phyloP scores from a whole-genome alignment of 805 yeast genomes.

The Metschnikowia koreensis region DNA sequence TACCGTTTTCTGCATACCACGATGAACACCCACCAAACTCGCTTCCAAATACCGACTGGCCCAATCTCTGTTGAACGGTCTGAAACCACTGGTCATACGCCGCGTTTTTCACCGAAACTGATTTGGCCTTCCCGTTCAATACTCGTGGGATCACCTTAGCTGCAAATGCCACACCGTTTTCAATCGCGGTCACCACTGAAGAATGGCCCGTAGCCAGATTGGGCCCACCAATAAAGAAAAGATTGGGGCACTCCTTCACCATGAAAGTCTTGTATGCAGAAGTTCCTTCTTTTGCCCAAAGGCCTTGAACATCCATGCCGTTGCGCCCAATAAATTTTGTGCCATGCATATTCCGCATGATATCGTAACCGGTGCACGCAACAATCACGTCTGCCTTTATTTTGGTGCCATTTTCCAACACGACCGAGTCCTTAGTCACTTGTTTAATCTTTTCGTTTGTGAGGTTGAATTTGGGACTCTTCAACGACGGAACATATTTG shows the following conservation, averaged over 20 bases:
- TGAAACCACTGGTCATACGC: slow-evolving; percentile 36
- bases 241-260: slow-evolving; percentile 34
- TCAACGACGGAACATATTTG: slow-evolving; percentile 32
- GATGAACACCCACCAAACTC: slow-evolving; percentile 40
- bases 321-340: slow-evolving; percentile 27
- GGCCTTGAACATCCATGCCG: slow-evolving; percentile 21
- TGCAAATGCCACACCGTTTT: slow-evolving; percentile 29
- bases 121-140: slow-evolving; percentile 26
- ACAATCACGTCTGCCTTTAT: slow-evolving; percentile 38
- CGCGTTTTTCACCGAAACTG: slow-evolving; percentile 30
- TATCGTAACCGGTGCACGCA: slow-evolving; percentile 43
- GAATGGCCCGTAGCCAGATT: slow-evolving; percentile 44
- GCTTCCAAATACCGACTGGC: slow-evolving; percentile 35
- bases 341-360: slow-evolving; percentile 19
- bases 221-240: slow-evolving; percentile 39
- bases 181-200: slow-evolving; percentile 39
- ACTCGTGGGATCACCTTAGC: slow-evolving; percentile 25
- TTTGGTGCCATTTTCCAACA: slow-evolving; percentile 27
- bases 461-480: slow-evolving; percentile 30
- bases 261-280: slow-evolving; percentile 37
- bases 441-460: slow-evolving; percentile 22
- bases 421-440: slow-evolving; percentile 29
- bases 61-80: slow-evolving; percentile 26
- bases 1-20: slow-evolving; percentile 34
- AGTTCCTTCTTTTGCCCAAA: slow-evolving; percentile 32